Base-by-base conservation (phyloP, 257 asterid species). In the Marsdenia floribunda region DNA sequence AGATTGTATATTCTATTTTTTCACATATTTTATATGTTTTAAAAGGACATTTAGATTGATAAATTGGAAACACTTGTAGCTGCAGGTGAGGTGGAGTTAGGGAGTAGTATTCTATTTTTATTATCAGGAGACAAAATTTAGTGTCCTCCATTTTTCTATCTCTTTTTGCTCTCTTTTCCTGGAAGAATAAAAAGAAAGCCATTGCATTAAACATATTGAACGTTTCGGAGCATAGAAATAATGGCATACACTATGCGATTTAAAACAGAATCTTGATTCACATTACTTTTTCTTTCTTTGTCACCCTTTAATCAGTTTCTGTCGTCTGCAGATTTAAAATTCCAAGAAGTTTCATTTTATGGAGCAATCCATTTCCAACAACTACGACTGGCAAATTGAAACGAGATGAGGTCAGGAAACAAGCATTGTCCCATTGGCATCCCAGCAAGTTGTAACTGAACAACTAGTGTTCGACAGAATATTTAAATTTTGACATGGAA, bases 321-420 rank as follows among this genome's bases (percentile, higher is more conserved):
- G 57, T 66, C 38, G 7, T 29, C 26, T 73, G 85, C 93, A 93
- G 97, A 82, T 93, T 87, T 68, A 93, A 93, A 77, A 88, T 93
- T 77, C 97, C 97, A 19, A 90, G 77, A 75, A 84, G 78, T 60
- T 85, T 79, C 79, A 74, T 91, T 6, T 15, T 80, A 69, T 91
- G 97, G 98, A 76, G 74, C 73, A 78, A 78, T 60, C 73, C 85
- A 68, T 93, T 91, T 80, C 97, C 97, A 44, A 16, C 82, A 78
- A 91, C 98, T 46, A 86, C 90, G 54, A 90, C 93, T 29, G 97
- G 97, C 75, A 93, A 93, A 77, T 46, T 93, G 76, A 91, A 81
- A 84, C 88, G 98, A 78, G 96, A 88, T 65, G 85, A 81, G 60
- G 73, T 93, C 26, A 87, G 88, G 81, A 85, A 79, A 77, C 82